phyloP scores from a whole-genome alignment of 306 rosid genomes.

The Hippophae gyantsensis region DNA sequence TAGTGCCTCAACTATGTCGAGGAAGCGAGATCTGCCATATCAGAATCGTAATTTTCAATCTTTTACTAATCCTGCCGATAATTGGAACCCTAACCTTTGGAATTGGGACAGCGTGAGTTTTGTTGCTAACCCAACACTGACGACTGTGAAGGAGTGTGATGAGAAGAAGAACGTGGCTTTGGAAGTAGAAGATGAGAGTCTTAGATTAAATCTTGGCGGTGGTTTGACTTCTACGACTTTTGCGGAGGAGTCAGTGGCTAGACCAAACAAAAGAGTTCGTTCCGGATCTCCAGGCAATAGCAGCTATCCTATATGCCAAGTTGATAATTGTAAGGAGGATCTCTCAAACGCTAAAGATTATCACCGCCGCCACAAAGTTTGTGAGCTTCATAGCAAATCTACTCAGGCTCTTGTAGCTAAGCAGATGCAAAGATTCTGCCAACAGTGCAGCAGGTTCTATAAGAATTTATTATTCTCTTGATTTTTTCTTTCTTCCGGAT shows the following conservation, averaged over 20 bases:
- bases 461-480: neutral
- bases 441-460: conserved; percentile 83
- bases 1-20: conserved; percentile 29
- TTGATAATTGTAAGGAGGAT: conserved; percentile 76
- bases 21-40: conserved; percentile 64
- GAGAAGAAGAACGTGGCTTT: neutral
- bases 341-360: conserved; percentile 74
- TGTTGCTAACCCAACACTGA: conserved; percentile 30
- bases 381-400: conserved; percentile 77
- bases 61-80: conserved; percentile 19
- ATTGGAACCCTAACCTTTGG: conserved; percentile 65
- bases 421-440: conserved; percentile 85
- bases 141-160: conserved; percentile 10
- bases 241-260: conserved; percentile 18
- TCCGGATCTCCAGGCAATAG: conserved; percentile 54
- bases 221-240: conserved; percentile 19
- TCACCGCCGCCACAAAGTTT: conserved; percentile 83
- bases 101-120: conserved; percentile 67
- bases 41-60: conserved; percentile 19
- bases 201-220: conserved; percentile 56
- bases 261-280: conserved; percentile 52
- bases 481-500: neutral
- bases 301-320: conserved; percentile 78
- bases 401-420: conserved; percentile 50
- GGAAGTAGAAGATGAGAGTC: conserved; percentile 26